A percentile compares a stretch with the other conserved stretches of the same genome.
These are phyloP conservation scores for Penicillium cataractarum DNA, from an alignment of 495 filamentous ascomycete genomes.

Conservation along the genomic window DNA sequence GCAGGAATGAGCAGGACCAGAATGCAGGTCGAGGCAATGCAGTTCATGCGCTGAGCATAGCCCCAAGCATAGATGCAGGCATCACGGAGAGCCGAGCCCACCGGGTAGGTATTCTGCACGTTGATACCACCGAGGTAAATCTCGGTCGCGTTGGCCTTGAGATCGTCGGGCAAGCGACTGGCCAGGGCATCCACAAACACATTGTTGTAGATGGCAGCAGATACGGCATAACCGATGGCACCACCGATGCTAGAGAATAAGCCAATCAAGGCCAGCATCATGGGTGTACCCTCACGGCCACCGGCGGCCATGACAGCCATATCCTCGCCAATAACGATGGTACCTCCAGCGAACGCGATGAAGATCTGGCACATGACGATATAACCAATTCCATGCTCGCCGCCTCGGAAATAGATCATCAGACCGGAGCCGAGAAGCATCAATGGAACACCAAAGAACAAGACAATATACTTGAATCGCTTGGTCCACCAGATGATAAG, in stretches of 20 bases:
- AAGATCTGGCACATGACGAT: constrained; percentile 81
- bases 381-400: constrained; percentile 61
- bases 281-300: constrained; percentile 64
- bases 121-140: constrained; percentile 50
- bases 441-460: constrained; percentile 67
- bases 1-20: constrained; percentile 41
- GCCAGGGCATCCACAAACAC: constrained; percentile 60
- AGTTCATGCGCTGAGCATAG: constrained; percentile 57
- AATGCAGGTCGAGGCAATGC: constrained; percentile 55
- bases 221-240: constrained; percentile 66
- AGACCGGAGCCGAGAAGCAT: constrained; percentile 65
- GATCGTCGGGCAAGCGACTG: constrained; percentile 40
- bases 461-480: constrained; percentile 59
- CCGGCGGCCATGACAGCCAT: constrained; percentile 76
- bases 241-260: constrained; percentile 71
- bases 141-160: constrained; percentile 51
- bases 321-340: constrained; percentile 67
- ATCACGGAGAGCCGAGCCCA: constrained; percentile 54
- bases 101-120: constrained; percentile 55
- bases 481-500: constrained; percentile 58
- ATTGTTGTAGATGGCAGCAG: constrained; percentile 70
- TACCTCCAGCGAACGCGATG: constrained; percentile 71
- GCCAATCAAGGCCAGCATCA: constrained; percentile 67
- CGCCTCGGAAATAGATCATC: constrained; percentile 71
- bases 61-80: constrained; percentile 65